phyloP scores from a whole-genome alignment of 257 asterid genomes.

The Avicennia marina region DNA sequence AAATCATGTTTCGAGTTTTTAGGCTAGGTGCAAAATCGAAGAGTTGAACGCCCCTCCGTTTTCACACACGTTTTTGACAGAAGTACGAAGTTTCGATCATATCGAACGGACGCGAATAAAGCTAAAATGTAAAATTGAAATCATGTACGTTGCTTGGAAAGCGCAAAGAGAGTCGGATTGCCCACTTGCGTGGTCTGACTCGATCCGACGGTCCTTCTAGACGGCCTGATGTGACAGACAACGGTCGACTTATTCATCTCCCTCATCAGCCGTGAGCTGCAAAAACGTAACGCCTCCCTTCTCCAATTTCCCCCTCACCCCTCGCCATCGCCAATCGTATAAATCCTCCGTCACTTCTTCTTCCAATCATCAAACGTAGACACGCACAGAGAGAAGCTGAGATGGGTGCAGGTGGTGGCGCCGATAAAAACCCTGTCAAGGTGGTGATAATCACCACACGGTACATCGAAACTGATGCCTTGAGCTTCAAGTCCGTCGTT shows the following conservation, averaged over 20 bases:
- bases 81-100: too few relatives aligned
- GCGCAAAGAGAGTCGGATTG: too few relatives aligned
- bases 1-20: too few relatives aligned
- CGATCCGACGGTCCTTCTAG: background rate
- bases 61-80: too few relatives aligned
- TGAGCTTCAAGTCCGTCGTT: conserved; percentile 67
- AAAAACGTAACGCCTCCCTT: too few relatives aligned
- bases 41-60: too few relatives aligned
- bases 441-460: conserved; percentile 62
- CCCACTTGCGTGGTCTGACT: background rate
- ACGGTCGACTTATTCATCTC: background rate
- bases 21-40: too few relatives aligned
- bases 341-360: background rate
- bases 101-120: background rate
- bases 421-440: conserved; percentile 26
- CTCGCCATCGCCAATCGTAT: background rate
- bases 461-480: conserved; percentile 54
- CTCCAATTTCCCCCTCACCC: too few relatives aligned
- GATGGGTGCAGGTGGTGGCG: conserved; percentile 5
- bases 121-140: too few relatives aligned
- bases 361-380: too few relatives aligned
- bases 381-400: too few relatives aligned
- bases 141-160: too few relatives aligned
- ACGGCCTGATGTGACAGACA: background rate
- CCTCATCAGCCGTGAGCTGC: background rate